A percentile compares a stretch with the other conserved stretches of the same genome.
Evolutionary conservation across 306 rosid species (phyloP).

Genomic region (Astragalus glycyphyllos): DNA sequence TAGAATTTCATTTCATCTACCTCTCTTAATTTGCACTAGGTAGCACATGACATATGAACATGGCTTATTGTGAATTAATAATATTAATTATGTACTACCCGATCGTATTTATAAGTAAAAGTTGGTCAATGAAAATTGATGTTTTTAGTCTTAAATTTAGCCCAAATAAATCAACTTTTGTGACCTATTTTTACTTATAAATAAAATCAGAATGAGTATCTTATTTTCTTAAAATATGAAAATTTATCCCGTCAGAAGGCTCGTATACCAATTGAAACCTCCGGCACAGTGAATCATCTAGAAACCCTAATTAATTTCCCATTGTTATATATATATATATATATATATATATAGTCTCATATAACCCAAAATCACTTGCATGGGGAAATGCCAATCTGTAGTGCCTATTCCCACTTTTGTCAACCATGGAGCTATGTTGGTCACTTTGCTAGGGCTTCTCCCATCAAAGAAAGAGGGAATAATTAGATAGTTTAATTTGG

Average conservation of each 20-base stretch:
- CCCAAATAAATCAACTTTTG: too few relatives aligned
- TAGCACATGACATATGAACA: neutral
- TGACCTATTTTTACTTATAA: too few relatives aligned
- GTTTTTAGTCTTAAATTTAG: too few relatives aligned
- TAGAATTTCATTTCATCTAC: conserved; percentile 37
- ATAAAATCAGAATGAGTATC: too few relatives aligned
- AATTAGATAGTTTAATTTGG: too few relatives aligned
- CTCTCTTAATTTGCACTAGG: neutral
- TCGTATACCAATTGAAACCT: too few relatives aligned
- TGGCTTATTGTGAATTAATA: neutral
- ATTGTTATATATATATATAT: too few relatives aligned
- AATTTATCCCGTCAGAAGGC: too few relatives aligned
- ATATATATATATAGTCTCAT: neutral
- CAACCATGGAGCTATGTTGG: conserved; percentile 7
- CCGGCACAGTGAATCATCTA: conserved; percentile 2
- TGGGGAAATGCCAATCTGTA: conserved; percentile 24
- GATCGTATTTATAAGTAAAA: too few relatives aligned
- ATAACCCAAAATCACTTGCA: conserved; percentile 13
- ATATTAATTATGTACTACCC: too few relatives aligned
- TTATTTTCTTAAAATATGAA: too few relatives aligned
- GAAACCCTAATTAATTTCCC: neutral
- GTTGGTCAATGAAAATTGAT: too few relatives aligned
- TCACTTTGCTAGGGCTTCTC: conserved; percentile 4
- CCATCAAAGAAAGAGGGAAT: neutral
- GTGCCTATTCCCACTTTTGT: conserved; percentile 26